Evolutionary conservation across 495 filamentous ascomycete genomes (phyloP).

Genomic region (Parathielavia appendiculata): DNA sequence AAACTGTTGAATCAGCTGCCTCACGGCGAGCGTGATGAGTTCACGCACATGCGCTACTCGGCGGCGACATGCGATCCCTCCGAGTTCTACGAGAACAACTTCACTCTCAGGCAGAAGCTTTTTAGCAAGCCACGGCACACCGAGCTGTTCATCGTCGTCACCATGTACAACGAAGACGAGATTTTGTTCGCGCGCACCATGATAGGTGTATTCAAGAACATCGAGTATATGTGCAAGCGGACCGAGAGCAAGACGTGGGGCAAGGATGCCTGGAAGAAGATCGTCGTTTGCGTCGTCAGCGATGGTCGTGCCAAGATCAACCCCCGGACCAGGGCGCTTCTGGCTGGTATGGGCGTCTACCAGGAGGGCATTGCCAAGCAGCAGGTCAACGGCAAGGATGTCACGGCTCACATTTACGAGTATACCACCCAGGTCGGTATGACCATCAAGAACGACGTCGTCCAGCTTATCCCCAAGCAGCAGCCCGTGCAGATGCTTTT

Average conservation of each 20-base stretch:
- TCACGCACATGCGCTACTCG: slow-evolving; percentile 97
- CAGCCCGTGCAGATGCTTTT: slow-evolving; percentile 95
- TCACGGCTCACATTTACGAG: slow-evolving; percentile 98
- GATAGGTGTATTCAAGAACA: slow-evolving; percentile 97
- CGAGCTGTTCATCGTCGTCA: slow-evolving; percentile 95
- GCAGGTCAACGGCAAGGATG: slow-evolving; percentile 93
- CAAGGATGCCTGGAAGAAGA: slow-evolving; percentile 98
- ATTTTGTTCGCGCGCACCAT: slow-evolving; percentile 94
- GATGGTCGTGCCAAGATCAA: slow-evolving; percentile 99
- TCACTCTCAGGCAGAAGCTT: slow-evolving; percentile 88
- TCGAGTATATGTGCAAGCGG: slow-evolving; percentile 92
- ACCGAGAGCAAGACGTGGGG: slow-evolving; percentile 95
- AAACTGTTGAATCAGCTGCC: slow-evolving; percentile 78
- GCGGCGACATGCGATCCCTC: slow-evolving; percentile 93
- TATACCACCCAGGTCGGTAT: slow-evolving; percentile 93
- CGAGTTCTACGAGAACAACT: slow-evolving; percentile 81
- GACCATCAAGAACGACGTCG: slow-evolving; percentile 81
- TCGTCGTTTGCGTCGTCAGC: slow-evolving; percentile 96
- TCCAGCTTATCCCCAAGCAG: slow-evolving; percentile 68
- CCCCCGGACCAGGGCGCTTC: slow-evolving; percentile 77
- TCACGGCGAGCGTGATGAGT: slow-evolving; percentile 91
- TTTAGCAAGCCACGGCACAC: slow-evolving; percentile 92
- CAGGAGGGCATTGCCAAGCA: slow-evolving; percentile 99
- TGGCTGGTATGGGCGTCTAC: slow-evolving; percentile 92
- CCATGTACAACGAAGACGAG: slow-evolving; percentile 99